These are phyloP conservation scores for Mrakia hoshinonis DNA, from an alignment of 768 basidiomycete species.

Conservation along the genomic window DNA sequence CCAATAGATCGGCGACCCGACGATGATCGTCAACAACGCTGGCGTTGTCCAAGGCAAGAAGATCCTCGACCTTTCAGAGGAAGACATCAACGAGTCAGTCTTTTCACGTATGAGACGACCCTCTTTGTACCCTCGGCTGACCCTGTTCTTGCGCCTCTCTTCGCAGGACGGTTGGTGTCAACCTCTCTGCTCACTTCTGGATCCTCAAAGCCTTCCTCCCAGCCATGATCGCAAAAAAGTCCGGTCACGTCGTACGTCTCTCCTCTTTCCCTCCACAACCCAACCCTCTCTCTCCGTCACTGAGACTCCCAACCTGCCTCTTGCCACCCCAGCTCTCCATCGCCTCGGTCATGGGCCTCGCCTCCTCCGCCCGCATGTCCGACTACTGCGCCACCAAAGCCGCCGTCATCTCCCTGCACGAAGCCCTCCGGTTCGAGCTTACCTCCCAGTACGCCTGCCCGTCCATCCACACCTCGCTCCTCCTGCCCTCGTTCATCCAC, in stretches of 20 bases:
- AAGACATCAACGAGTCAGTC: slow-evolving; percentile 68
- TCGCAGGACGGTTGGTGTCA: slow-evolving; percentile 76
- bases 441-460: slow-evolving; percentile 7
- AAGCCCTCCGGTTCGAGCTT: slow-evolving; percentile 79
- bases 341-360: slow-evolving; percentile 63
- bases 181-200: slow-evolving; percentile 84
- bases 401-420: slow-evolving; percentile 69
- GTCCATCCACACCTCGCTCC: slow-evolving; percentile 71
- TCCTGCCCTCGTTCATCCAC: slow-evolving; percentile 68
- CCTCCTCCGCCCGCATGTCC: slow-evolving; percentile 65
- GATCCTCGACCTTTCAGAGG: slow-evolving; percentile 64
- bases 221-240: slow-evolving; percentile 62
- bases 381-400: slow-evolving; percentile 92
- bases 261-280: neutral
- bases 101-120: neutral
- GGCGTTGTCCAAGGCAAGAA: slow-evolving; percentile 86
- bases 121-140: neutral
- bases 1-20: slow-evolving; percentile 70
- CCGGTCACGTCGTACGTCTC: slow-evolving; percentile 72
- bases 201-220: slow-evolving; percentile 88
- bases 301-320: slow-evolving; percentile 4
- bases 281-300: neutral
- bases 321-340: slow-evolving; percentile 57
- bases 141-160: neutral
- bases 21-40: slow-evolving; percentile 88